These are phyloP conservation scores for Coemansia sp. DNA, from an alignment of 192 early-diverging fungal species.

Conservation along the genomic window DNA sequence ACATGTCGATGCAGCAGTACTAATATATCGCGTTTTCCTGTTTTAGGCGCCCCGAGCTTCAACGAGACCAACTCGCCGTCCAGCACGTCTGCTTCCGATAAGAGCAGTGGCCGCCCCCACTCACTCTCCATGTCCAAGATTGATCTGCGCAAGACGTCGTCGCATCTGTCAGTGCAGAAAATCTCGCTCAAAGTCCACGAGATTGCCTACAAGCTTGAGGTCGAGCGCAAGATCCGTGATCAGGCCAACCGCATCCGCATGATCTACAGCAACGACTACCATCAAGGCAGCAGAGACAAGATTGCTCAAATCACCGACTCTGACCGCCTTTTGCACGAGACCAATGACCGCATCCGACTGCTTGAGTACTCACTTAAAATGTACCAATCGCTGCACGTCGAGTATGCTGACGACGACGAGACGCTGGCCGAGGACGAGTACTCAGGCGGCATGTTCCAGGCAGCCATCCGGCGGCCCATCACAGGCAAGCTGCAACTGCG, in stretches of 20 bases:
- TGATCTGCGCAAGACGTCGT: conserved; percentile 69
- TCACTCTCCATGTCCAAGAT: conserved; percentile 46
- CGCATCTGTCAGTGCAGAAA: conserved; percentile 65
- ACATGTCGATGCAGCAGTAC: too few species aligned
- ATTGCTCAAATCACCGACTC: conserved; percentile 48
- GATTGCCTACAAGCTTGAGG: conserved; percentile 85
- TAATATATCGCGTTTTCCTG: conserved; percentile 12
- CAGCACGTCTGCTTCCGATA: conserved; percentile 18
- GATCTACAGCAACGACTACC: conserved; percentile 52
- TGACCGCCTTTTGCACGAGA: conserved; percentile 50
- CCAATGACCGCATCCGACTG: conserved; percentile 72
- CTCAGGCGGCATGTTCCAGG: conserved; percentile 32
- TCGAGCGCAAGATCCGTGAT: conserved; percentile 89
- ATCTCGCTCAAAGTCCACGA: conserved; percentile 82
- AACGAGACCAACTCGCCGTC: conserved; percentile 24
- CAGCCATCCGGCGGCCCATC: conserved; percentile 66
- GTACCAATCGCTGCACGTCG: conserved; percentile 84
- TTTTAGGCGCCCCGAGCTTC: conserved; percentile 21
- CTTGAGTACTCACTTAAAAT: conserved; percentile 73
- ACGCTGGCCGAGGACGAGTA: conserved; percentile 32
- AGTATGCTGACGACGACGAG: conserved; percentile 71
- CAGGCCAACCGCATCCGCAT: conserved; percentile 45
- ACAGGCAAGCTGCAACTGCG: conserved; percentile 70
- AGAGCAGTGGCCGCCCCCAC: conserved; percentile 23
- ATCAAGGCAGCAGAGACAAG: conserved; percentile 45